These are phyloP conservation scores for Aspergillus sp. DNA, from an alignment of 2,329 filamentous ascomycete genomes.

Conservation along the genomic window DNA sequence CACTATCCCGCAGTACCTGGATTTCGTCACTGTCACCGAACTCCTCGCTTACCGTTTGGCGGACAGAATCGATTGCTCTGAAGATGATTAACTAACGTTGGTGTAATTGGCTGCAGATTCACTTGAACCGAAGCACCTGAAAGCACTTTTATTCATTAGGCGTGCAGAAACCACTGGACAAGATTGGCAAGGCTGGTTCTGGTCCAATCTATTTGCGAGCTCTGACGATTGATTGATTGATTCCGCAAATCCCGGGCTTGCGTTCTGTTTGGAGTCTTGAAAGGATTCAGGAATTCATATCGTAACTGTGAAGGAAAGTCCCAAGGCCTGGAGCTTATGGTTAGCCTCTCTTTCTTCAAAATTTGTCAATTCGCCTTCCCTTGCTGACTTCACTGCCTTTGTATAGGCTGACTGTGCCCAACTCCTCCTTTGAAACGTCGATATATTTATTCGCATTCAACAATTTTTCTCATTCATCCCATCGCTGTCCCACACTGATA, in stretches of 20 bases:
- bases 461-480: not conserved
- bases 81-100: conserved; percentile 18
- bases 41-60: not conserved
- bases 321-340: not conserved
- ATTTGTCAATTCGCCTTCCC: not conserved
- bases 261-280: conserved; percentile 5
- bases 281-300: not conserved
- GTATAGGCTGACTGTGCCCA: not conserved
- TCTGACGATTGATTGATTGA: not conserved
- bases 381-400: conserved; percentile 4
- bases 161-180: not conserved
- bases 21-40: not conserved
- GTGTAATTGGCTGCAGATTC: conserved; percentile 13
- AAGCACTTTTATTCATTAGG: not conserved
- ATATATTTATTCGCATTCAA: not conserved
- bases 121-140: conserved; percentile 5
- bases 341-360: not conserved
- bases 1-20: conserved; percentile 1
- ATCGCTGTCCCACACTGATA: conserved; percentile 1
- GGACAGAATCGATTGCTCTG: not conserved
- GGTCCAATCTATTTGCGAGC: conserved; percentile 17
- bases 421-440: conserved; percentile 1
- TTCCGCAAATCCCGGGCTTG: not conserved
- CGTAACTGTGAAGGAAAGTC: conserved; percentile 2
- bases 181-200: conserved; percentile 27